Conservation (phyloP, 306 rosid genomes). For the Quercus dentata region DNA sequence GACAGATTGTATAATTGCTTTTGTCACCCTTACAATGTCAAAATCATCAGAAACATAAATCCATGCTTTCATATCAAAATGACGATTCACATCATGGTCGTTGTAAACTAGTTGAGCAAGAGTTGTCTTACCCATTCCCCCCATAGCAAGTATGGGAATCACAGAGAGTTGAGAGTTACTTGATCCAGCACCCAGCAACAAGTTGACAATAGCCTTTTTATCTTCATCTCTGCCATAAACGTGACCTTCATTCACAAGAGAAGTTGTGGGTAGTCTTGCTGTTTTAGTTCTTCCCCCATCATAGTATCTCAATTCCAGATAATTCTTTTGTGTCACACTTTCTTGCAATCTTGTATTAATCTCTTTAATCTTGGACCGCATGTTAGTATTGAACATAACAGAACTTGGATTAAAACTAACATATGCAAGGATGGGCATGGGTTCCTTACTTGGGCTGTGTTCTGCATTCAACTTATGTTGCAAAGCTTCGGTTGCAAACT, state of each 20-base stretch:
- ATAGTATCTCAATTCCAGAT: neutral
- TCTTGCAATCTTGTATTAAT: no score
- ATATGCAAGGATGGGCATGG: neutral
- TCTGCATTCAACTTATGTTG: neutral
- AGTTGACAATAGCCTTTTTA: neutral
- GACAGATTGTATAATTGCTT: neutral
- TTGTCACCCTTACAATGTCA: no score
- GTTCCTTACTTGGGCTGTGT: neutral
- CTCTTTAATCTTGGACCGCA: no score
- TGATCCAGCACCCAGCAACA: neutral
- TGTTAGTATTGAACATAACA: no score
- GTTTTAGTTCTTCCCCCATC: neutral
- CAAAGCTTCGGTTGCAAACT: neutral
- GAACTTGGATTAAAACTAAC: neutral
- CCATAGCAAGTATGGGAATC: no score
- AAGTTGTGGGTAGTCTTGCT: neutral
- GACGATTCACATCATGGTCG: no score
- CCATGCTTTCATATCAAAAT: no score
- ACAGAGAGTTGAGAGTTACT: neutral
- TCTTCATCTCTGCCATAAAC: no score
- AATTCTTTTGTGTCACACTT: neutral
- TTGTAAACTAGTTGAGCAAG: no score
- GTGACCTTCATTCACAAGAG: neutral
- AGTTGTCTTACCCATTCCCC: no score
- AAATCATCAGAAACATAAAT: no score